Conservation (phyloP, 2,329 filamentous ascomycete genomes). For the Rhexocercosporidium sp. region DNA sequence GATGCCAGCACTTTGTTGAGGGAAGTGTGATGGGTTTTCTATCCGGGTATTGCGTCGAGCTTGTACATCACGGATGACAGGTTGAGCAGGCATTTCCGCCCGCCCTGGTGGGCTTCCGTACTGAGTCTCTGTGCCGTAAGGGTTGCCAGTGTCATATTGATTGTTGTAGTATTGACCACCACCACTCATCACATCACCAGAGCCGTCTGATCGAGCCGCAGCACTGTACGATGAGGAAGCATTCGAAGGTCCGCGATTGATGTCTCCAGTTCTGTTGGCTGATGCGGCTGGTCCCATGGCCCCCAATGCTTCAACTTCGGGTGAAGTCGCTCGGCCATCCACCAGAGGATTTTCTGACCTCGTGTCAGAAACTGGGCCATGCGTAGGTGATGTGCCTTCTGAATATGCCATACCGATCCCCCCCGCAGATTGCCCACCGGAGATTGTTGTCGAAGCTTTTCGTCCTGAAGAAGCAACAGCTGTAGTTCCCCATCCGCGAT, state of each 20-base stretch:
- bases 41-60: slow-evolving; percentile 94
- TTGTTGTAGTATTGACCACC: slow-evolving; percentile 59
- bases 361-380: slow-evolving; percentile 68
- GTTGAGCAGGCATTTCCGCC: slow-evolving; percentile 61
- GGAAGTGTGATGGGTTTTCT: slow-evolving; percentile 86
- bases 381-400: slow-evolving; percentile 72
- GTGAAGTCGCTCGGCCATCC: slow-evolving; percentile 53
- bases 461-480: slow-evolving; percentile 70
- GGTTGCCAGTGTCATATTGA: slow-evolving; percentile 62
- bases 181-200: slow-evolving; percentile 52
- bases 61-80: slow-evolving; percentile 91
- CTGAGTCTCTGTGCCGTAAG: slow-evolving; percentile 54
- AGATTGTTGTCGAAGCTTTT: slow-evolving; percentile 89
- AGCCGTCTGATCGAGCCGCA: slow-evolving; percentile 74
- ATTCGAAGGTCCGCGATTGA: slow-evolving; percentile 90
- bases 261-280: slow-evolving; percentile 68
- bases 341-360: slow-evolving; percentile 72
- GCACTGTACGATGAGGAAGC: slow-evolving; percentile 95
- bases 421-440: slow-evolving; percentile 63
- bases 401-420: slow-evolving; percentile 71
- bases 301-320: slow-evolving; percentile 83
- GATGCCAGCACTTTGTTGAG: slow-evolving; percentile 92
- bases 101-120: slow-evolving; percentile 44
- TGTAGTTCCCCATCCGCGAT: slow-evolving; percentile 93
- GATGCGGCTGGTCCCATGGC: slow-evolving; percentile 77